Evolutionary conservation across 2,329 filamentous ascomycete species (phyloP), one percentile per base, ranked within the genome.

Genomic region (Sarocladiaceae sp.): DNA sequence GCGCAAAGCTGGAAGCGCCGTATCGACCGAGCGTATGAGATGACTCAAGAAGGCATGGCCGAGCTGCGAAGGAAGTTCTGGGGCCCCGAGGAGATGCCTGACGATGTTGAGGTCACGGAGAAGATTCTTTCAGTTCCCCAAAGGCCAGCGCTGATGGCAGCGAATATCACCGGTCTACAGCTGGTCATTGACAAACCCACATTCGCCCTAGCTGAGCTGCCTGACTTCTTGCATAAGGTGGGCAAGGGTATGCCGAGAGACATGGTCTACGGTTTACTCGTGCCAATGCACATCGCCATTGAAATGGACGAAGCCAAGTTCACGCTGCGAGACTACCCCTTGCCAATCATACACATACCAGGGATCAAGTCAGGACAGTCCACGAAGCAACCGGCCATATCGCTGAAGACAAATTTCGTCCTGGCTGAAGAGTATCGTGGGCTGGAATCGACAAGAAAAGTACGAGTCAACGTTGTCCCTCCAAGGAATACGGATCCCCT

Each of bases 221-320:
- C 91, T 0, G 78, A 85, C 13, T 98, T 95, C 59, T 69, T 98
- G 20, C 78, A 96, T 58, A 79, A 80, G 39, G 83, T 97, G 47
- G 93, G 93, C n/a, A 98, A 98, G 66, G 93, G 93, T 1, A 94
- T 98, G 80, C 93, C 93, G 1, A 74, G 80, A 50, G 83, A 94
- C 56, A 98, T 89, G 78, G 73, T 91, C 57, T 98, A 97, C 60
- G 82, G 88, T 9, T 72, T 98, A 16, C 74, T 98, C 15, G 72
- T 98, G 10, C 94, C 93, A 0, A 88, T 96, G 82, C 86, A 85
- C 61, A 74, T 98, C 2, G 82, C 88, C 51, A 76, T 98, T 50
- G 86, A 86, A 48, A 90, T 96, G 82, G 86, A 89, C 41, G 93
- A 98, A 63, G 88, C 83, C 9, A 82, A 85, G 49, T 76, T 94